Base-by-base conservation (phyloP, 345 rosid genomes). In the Populus deltoides region DNA sequence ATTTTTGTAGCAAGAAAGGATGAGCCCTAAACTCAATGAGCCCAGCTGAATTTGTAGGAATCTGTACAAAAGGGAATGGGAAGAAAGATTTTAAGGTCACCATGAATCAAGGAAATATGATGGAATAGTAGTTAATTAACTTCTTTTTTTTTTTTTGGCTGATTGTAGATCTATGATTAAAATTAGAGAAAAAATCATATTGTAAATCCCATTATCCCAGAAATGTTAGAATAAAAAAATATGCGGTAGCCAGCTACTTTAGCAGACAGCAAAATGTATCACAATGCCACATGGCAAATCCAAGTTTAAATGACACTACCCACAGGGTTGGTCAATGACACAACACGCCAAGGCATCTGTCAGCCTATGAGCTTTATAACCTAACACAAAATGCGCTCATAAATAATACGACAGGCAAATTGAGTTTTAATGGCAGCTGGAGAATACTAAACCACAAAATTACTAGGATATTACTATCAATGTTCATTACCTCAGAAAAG, bases 1-100 rank as follows among this genome's bases (percentile, higher is more conserved):
- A 93, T 79, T 88, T 93, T 80, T 91, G 98, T 61, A 27, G 75
- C 99, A 96, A 93, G 85, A 91, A 90, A 70, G 93, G 94, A 85
- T 93, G 94, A 62, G 87, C 92, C 76, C 90, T 86, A 29, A 86
- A 92, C 88, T 91, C 98, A 51, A 91, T 89, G 18, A 84, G 89
- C 71, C 98, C 96, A 22, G 75, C 85, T 78, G 86, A 81, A 83
- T 89, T 90, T 66, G 93, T 86, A 8, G 96, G 96, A 24, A 95
- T 91, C 99, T 92, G 86, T 43, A 59, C 18, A 45, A 77, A 71
- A 79, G 18, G 18, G 27, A 49, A 24, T 29, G 62, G 9, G 66
- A n/a, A 41, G 25, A 63, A 51, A 25, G 9, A 49, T 63, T 49
- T 20, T 16, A 6, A 13, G 33, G 74, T 59, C 29, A 39, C 33